Conservation (phyloP, 2,329 filamentous ascomycete genomes). For the Didymella exigua region DNA sequence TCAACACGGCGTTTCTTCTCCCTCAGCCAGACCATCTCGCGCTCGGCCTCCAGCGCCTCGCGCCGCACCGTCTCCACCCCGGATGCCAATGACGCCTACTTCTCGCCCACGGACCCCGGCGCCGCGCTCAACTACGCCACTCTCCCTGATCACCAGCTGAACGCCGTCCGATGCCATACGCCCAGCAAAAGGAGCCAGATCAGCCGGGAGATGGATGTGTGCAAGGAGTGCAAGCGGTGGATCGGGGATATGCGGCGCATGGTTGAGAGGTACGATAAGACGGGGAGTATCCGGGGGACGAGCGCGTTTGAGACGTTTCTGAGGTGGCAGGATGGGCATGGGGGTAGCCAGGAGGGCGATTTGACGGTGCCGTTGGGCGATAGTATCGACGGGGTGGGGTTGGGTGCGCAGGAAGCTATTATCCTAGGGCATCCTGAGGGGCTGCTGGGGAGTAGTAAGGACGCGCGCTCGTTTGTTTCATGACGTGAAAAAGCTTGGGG, state of each 20-base stretch:
- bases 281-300: constrained; percentile 38
- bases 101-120: neutral
- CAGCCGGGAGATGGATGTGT: constrained; percentile 35
- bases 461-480: neutral
- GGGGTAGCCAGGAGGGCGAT: constrained; percentile 27
- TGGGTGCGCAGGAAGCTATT: constrained; percentile 33
- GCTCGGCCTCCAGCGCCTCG: constrained; percentile 28
- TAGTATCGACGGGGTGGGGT: constrained; percentile 12
- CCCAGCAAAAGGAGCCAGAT: constrained; percentile 30
- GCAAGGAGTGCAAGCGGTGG: constrained; percentile 36
- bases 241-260: constrained; percentile 40
- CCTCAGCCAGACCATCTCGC: constrained; percentile 31
- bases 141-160: constrained; percentile 36
- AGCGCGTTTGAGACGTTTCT: constrained; percentile 40
- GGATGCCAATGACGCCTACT: constrained; percentile 21
- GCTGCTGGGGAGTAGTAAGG: neutral
- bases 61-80: constrained; percentile 26
- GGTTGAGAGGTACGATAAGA: constrained; percentile 39
- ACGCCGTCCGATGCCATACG: constrained; percentile 25
- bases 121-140: constrained; percentile 25
- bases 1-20: constrained; percentile 36
- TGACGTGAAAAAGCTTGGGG: neutral
- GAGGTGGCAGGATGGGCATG: constrained; percentile 31
- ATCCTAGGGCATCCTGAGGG: constrained; percentile 29
- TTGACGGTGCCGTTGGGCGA: constrained; percentile 30